Base-by-base conservation (phyloP, 306 rosid species). In the Fragaria nilgerrensis region DNA sequence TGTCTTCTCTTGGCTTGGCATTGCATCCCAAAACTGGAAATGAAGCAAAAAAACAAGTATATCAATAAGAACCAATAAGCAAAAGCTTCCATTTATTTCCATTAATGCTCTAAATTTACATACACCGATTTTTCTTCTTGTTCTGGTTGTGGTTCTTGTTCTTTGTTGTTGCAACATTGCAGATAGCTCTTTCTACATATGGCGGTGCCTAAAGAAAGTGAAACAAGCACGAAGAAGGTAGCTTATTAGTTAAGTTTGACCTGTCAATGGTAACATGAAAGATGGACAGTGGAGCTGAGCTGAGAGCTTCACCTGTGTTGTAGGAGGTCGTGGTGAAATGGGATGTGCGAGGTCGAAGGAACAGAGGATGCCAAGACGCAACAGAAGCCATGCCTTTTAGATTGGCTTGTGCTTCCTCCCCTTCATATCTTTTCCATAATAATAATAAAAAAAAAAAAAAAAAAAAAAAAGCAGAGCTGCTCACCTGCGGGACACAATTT, bases 1-100 rank as follows among this genome's bases (percentile, higher is more conserved):
- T 87, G 91, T 77, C 98, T 89, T 77, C 92, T 90, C 34, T 77
- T 72, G 65, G 82, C 80, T 61, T 59, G 78, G 49, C 52, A 61
- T 17, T 75, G 45, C 37, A 75, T 16, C 70, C 78, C 44, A 44
- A 61, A 75, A 29, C 78, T 61, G 39, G 7, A n/a, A 75, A 19
- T 16, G 9, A 66, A 50, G 37, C 25, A 9, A 43, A 29, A 50
- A 71, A 49, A 49, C 47, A 49, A 9, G 19, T 20, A 68, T 2
- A 41, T 63, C 20, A 27, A 14, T 16, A 34, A 2, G 23, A 34
- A 64, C 0, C 3, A 15, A 13, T 4, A 14, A 16, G 23, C n/a
- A 16, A 16, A 29, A 32, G 1, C 43, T 25, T 37, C 63, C 3
- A 62, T 2, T 13, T 7, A 39, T 59, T 25, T 9, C 20, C 20